Conservation (phyloP, 306 rosid genomes). For the Cicer yamashitae region DNA sequence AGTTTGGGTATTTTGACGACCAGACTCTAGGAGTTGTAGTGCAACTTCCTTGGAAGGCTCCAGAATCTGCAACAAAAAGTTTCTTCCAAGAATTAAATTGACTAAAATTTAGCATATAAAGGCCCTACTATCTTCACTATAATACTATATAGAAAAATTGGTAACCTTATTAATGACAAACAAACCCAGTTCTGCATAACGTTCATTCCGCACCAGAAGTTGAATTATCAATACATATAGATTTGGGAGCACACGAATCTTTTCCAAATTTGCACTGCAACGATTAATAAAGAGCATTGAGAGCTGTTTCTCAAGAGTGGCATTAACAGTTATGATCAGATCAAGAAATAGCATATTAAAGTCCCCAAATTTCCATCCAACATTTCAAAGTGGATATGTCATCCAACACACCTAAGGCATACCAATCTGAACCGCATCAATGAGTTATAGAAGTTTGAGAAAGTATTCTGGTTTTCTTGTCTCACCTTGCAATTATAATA, state of each 20-base stretch:
- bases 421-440: neutral
- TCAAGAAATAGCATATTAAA: slow-evolving; percentile 21
- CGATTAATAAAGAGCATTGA: slow-evolving; percentile 40
- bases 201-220: slow-evolving; percentile 78
- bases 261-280: slow-evolving; percentile 79
- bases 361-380: slow-evolving; percentile 19
- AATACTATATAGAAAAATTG: slow-evolving; percentile 9
- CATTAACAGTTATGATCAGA: slow-evolving; percentile 11
- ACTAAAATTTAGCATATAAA: slow-evolving; percentile 37
- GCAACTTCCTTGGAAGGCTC: slow-evolving; percentile 98
- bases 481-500: neutral
- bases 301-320: slow-evolving; percentile 15
- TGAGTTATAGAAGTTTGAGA: slow-evolving; percentile 5
- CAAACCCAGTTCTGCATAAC: slow-evolving; percentile 83
- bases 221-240: slow-evolving; percentile 73
- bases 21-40: slow-evolving; percentile 86
- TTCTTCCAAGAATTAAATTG: slow-evolving; percentile 38
- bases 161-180: slow-evolving; percentile 86
- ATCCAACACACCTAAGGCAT: slow-evolving; percentile 3
- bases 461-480: neutral
- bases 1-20: slow-evolving; percentile 70
- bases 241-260: slow-evolving; percentile 75
- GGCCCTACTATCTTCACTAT: slow-evolving; percentile 15
- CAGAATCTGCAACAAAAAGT: slow-evolving; percentile 64
- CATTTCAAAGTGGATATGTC: slow-evolving; percentile 36